These are phyloP conservation scores for Silene latifolia DNA, from an alignment of 148 eudicot species.

Conservation along the genomic window DNA sequence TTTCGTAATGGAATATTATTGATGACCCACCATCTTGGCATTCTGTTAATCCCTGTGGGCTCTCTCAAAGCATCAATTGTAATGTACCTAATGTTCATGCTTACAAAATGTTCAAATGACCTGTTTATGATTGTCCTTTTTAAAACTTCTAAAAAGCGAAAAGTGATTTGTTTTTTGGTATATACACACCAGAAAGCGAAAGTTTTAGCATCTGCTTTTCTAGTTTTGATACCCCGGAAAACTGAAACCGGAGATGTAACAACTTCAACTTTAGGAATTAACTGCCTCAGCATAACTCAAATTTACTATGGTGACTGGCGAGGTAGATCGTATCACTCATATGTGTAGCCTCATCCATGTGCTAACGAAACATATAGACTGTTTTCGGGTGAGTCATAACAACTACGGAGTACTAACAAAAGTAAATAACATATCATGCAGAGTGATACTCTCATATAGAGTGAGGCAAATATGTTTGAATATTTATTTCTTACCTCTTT, in stretches of 20 bases:
- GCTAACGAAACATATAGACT: not conserved
- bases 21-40: slow-evolving; percentile 33
- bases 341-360: no score
- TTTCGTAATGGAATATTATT: slow-evolving; percentile 25
- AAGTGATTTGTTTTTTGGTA: slow-evolving; percentile 22
- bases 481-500: not conserved
- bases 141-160: slow-evolving; percentile 26
- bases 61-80: slow-evolving; percentile 29
- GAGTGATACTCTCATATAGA: not conserved
- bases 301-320: not conserved
- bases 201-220: slow-evolving; percentile 23
- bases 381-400: not conserved
- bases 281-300: not conserved
- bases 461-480: not conserved
- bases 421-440: not conserved
- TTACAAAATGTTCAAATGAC: slow-evolving; percentile 36
- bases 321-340: not conserved
- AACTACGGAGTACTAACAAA: not conserved
- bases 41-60: slow-evolving; percentile 36
- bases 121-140: slow-evolving; percentile 38
- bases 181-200: slow-evolving; percentile 26
- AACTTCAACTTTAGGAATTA: not conserved
- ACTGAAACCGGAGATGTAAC: not conserved
- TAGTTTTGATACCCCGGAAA: slow-evolving; percentile 6
- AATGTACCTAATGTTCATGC: slow-evolving; percentile 31